Evolutionary conservation across 2,329 filamentous ascomycete species (phyloP), one percentile per base, ranked within the genome.

Genomic region (Scleromitrula shiraiana): DNA sequence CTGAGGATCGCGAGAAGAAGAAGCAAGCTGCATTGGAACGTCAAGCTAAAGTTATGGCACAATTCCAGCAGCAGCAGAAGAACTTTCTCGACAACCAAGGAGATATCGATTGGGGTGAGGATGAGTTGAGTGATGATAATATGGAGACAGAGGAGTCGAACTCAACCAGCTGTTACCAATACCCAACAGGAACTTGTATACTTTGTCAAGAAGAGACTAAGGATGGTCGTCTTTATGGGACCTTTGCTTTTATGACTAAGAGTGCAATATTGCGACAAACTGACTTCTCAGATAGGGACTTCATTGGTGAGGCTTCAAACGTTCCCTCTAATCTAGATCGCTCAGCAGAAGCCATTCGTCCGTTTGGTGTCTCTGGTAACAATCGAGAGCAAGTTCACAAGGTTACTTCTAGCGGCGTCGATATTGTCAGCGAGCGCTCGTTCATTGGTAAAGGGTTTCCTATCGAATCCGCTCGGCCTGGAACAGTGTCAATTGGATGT

Each of bases 11-110:
- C 14, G 86, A 91, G 65, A 72, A 80, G 52, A 95, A 91, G 71
- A 98, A 96, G 73, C 85, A 86, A 66, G 87, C 91, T 44, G 93
- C 93, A 0, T 69, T 90, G 33, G 91, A 89, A 58, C 81, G 93
- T 19, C 90, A 97, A 66, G 90, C 90, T 2, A 85, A 82, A 61
- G 88, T 98, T 26, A 96, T 98, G 90, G 93, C 90, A 2, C 89
- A 96, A 62, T 96, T 98, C 68, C 93, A 97, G 64, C 85, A 95
- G 63, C 91, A 98, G 62, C 94, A 97, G 64, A 91, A 94, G 67
- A 93, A 81, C 59, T 98, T 98, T 68, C 71, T 98, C 69, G 85
- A 88, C 49, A 93, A 84, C 55, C 90, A 96, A 65, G 84, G 80
- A n/a, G 76, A 82, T 35, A 78, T 95, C 51, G 86, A 95, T 65